A percentile compares a stretch with the other conserved stretches of the same genome.
phyloP scores from a whole-genome alignment of 169 alveolate genomes.

The Eimeria tenella region DNA sequence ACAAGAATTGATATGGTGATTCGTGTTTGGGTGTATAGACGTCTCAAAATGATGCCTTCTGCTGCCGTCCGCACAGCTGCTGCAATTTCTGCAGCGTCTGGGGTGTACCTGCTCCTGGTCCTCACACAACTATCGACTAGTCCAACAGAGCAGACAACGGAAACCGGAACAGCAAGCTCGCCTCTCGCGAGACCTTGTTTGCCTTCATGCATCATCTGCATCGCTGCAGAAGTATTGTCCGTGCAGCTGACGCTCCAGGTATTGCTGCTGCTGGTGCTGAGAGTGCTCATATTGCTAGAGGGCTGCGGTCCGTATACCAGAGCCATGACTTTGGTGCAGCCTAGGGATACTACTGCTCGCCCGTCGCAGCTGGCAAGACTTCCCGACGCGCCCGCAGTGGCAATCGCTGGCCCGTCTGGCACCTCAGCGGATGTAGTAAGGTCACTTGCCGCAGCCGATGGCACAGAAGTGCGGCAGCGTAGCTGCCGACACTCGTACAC shows the following conservation, averaged over 20 bases:
- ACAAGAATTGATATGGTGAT: constrained; percentile 5
- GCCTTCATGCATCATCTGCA: not conserved
- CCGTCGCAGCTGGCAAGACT: constrained; percentile 8
- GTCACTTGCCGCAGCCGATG: not conserved
- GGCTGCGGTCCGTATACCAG: constrained; percentile 25
- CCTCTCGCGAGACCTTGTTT: not conserved
- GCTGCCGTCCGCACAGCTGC: constrained; percentile 24
- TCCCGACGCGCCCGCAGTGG: not conserved
- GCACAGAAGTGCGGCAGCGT: constrained; percentile 38
- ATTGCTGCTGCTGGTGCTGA: not conserved
- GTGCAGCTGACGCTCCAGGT: constrained; percentile 38
- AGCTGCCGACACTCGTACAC: constrained; percentile 33
- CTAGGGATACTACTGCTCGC: constrained; percentile 9
- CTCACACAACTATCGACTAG: constrained; percentile 5
- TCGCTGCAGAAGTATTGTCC: not conserved
- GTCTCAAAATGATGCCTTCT: constrained; percentile 6
- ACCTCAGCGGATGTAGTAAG: not conserved
- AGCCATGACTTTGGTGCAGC: constrained; percentile 20
- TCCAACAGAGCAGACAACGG: constrained; percentile 11
- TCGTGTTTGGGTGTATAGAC: constrained; percentile 24
- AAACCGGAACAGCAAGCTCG: not conserved
- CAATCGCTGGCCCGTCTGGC: not conserved
- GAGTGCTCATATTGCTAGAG: not conserved
- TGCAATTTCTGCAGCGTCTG: constrained; percentile 9
- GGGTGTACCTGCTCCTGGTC: constrained; percentile 14